Base-by-base conservation (phyloP, 345 rosid species). In the Sisymbrium irio region DNA sequence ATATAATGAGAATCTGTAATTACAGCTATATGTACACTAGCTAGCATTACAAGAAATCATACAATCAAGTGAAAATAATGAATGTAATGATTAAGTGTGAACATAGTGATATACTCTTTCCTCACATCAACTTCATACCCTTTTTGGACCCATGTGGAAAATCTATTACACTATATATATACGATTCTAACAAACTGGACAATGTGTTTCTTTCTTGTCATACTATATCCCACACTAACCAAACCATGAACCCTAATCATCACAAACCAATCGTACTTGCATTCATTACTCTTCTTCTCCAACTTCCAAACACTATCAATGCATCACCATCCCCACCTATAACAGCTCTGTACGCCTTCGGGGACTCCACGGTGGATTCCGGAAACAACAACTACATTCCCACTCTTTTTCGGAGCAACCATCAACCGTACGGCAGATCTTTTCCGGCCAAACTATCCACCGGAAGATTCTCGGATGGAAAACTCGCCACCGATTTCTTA, bases 351-450 rank as follows among this genome's bases (percentile, higher is more conserved):
- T 81, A 65, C 22, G 79, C 63, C 28, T 76, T 79, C 40, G 82
- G 85, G 3, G 85, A 82, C 64, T 82, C 85, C 11, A 79, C 82
- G 9, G 57, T 79, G 5, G 82, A 82, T 54, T 39, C 82, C 55
- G 79, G 81, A 20, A 79, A 82, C 77, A 82, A 82, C 64, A 79
- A 82, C 12, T 55, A 37, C 59, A 55, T 82, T 2, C 32, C 61
- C 2, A 79, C 81, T 30, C 27, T 73, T 15, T 51, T 72, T 47
- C 71, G 19, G 1, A 54, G 62, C 15, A 72, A 79, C 61, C 78
- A 76, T 30, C 33, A 44, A 27, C 82, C 82, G 0, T 79, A 77
- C 39, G 85, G 80, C 6, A 65, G 33, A 63, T 78, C 78, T 0
- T 82, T 82, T 18, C 82, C 80, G 22, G 37, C 9, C 19, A 60